Conservation (phyloP, 176 grass and related monocot genomes). For the Hordeum marinum region DNA sequence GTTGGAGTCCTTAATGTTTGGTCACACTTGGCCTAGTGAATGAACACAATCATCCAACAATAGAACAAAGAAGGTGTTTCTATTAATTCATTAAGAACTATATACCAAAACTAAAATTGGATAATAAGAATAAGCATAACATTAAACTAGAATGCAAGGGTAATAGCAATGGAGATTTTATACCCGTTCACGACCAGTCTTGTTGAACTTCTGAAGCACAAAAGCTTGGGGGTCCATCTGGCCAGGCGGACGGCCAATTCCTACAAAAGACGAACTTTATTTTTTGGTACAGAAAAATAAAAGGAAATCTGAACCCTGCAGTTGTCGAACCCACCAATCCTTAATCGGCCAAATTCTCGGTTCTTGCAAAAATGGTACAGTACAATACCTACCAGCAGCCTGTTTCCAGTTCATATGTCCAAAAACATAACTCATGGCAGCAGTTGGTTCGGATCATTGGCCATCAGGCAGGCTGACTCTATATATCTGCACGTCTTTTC, state of each 20-base stretch:
- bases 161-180: constrained; percentile 6
- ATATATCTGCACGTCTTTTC: no score
- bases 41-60: not conserved
- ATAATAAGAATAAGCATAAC: not conserved
- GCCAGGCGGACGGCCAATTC: constrained; percentile 74
- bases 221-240: constrained; percentile 97
- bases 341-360: constrained; percentile 76
- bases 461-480: no score
- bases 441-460: no score
- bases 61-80: not conserved
- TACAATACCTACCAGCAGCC: no score
- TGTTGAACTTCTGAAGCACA: constrained; percentile 87
- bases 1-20: no score
- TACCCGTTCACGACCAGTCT: constrained; percentile 64
- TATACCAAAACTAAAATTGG: not conserved
- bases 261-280: constrained; percentile 37
- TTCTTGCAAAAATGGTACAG: constrained; percentile 82
- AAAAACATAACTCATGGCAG: no score
- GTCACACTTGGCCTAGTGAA: no score
- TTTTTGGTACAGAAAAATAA: not conserved
- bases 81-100: not conserved
- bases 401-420: no score
- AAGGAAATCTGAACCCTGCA: not conserved
- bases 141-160: not conserved
- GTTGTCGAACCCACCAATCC: constrained; percentile 62